Conservation (phyloP, 306 rosid species). For the Dryas drummondii region DNA sequence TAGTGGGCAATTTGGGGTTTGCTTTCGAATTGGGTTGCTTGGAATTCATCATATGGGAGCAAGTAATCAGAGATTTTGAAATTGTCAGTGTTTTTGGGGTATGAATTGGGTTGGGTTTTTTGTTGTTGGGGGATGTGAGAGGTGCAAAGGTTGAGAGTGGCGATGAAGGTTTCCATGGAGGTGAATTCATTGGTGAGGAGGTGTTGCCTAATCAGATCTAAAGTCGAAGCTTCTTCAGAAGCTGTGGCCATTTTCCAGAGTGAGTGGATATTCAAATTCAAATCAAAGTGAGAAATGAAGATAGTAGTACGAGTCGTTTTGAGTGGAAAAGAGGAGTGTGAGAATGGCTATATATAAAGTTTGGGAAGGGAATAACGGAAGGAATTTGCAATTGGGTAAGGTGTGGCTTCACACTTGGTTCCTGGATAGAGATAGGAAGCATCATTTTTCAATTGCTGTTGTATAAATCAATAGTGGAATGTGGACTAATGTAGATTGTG, state of each 20-base stretch:
- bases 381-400: neutral
- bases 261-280: too few relatives aligned
- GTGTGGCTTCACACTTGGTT: slow-evolving; percentile 28
- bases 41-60: slow-evolving; percentile 9
- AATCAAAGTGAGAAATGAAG: neutral
- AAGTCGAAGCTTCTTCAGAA: slow-evolving; percentile 41
- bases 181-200: slow-evolving; percentile 51
- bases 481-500: neutral
- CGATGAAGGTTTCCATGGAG: slow-evolving; percentile 37
- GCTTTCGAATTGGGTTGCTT: slow-evolving; percentile 18
- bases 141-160: slow-evolving; percentile 30
- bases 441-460: neutral
- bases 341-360: neutral
- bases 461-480: neutral
- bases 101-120: neutral
- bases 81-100: neutral
- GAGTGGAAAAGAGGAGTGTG: slow-evolving; percentile 24
- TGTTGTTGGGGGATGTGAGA: slow-evolving; percentile 6
- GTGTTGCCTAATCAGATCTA: slow-evolving; percentile 58
- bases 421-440: slow-evolving; percentile 35
- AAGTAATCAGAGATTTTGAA: slow-evolving; percentile 25
- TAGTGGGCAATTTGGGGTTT: slow-evolving; percentile 3
- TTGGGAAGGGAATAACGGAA: neutral
- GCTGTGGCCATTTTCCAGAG: slow-evolving; percentile 19
- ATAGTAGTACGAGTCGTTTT: too few relatives aligned